These are phyloP conservation scores for Trichocladium uniseriatum DNA, from an alignment of 495 filamentous ascomycete species.

Conservation along the genomic window DNA sequence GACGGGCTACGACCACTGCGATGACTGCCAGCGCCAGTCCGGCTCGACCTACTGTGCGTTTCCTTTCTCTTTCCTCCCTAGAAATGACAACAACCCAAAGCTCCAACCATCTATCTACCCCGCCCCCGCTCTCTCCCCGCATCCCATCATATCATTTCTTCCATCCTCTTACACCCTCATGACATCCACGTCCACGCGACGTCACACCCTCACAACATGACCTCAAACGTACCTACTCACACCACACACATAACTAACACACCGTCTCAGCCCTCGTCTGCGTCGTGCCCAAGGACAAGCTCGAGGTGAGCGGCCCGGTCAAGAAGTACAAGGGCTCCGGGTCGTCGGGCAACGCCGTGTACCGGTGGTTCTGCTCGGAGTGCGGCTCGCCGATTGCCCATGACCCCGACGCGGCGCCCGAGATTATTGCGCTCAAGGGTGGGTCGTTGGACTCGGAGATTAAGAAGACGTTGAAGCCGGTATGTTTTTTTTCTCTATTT, in stretches of 20 bases:
- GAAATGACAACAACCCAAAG: too few relatives aligned
- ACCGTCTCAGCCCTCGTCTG: constrained; percentile 47
- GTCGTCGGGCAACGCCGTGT: constrained; percentile 48
- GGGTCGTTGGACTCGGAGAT: constrained; percentile 52
- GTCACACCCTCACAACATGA: background rate
- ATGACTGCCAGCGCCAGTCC: constrained; percentile 62
- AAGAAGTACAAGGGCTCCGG: constrained; percentile 52
- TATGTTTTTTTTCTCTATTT: constrained; percentile 31
- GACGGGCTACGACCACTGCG: constrained; percentile 60
- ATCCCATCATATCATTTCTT: too few relatives aligned
- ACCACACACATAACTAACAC: too few relatives aligned
- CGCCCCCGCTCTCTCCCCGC: background rate
- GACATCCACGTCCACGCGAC: background rate
- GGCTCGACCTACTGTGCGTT: constrained; percentile 58
- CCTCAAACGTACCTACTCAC: background rate
- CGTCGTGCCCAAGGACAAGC: constrained; percentile 53
- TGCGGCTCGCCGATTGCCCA: constrained; percentile 63
- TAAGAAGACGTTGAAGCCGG: constrained; percentile 60
- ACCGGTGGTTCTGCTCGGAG: constrained; percentile 59
- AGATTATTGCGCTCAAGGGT: constrained; percentile 61
- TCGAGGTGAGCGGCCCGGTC: constrained; percentile 51
- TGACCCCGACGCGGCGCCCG: constrained; percentile 56
- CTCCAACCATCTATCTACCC: background rate
- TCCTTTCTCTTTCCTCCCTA: background rate
- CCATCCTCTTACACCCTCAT: too few relatives aligned